Percentiles rank a stretch among this genome's conserved stretches.
phyloP scores from a whole-genome alignment of 176 grass and related monocot species.

The Phragmites australis region DNA sequence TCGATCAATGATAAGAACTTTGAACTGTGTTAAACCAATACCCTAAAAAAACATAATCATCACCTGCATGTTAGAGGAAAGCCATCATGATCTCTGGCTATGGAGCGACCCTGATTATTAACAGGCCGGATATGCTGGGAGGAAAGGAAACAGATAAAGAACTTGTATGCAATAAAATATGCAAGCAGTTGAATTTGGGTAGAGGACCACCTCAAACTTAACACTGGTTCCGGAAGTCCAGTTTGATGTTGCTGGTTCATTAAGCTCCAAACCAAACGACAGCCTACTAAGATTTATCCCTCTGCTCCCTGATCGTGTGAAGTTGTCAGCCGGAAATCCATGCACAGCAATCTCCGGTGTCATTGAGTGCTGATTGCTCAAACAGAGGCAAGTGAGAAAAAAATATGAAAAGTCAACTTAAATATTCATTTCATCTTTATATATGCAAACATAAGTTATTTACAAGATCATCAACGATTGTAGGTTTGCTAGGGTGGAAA shows the following conservation, averaged over 20 bases:
- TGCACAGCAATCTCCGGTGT: constrained; percentile 91
- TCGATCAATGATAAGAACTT: neutral
- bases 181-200: constrained; percentile 8
- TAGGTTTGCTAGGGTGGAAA: neutral
- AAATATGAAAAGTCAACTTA: constrained; percentile 6
- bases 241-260: constrained; percentile 88
- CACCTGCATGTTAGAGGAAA: constrained; percentile 97
- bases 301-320: constrained; percentile 74
- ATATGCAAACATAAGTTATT: neutral
- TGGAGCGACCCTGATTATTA: constrained; percentile 84
- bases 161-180: neutral
- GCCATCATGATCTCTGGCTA: constrained; percentile 75
- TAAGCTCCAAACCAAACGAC: constrained; percentile 80
- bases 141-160: constrained; percentile 19
- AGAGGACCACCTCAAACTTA: constrained; percentile 75
- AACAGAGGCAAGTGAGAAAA: constrained; percentile 43
- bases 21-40: neutral
- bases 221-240: constrained; percentile 87
- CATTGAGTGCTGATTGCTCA: constrained; percentile 76
- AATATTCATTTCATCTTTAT: neutral
- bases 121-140: constrained; percentile 76
- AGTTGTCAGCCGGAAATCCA: constrained; percentile 83
- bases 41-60: constrained; percentile 25
- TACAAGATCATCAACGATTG: neutral
- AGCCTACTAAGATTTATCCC: constrained; percentile 82